Evolutionary conservation across 176 grass and related monocot species (phyloP).

Genomic region (Thinopyrum elongatum): DNA sequence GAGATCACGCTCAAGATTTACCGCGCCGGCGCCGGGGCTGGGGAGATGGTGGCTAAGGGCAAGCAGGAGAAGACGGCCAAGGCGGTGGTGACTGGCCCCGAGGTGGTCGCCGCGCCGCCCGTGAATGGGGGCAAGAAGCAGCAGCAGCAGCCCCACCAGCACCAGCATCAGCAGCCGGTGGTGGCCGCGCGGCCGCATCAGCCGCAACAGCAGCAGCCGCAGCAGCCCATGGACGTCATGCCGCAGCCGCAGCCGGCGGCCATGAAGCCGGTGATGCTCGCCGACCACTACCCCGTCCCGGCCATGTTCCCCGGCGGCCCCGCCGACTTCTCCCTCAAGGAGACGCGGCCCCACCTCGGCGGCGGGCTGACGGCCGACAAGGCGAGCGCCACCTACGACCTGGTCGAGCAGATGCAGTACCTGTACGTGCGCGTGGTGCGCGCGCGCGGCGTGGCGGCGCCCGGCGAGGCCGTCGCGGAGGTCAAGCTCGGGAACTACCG

Average conservation of each 20-base stretch:
- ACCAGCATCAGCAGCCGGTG: conserved; percentile 29
- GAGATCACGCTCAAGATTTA: conserved; percentile 95
- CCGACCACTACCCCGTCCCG: conserved; percentile 51
- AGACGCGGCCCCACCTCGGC: conserved; percentile 73
- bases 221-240: conserved; percentile 34
- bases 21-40: conserved; percentile 44
- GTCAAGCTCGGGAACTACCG: conserved; percentile 96
- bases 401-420: conserved; percentile 95
- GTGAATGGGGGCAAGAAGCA: conserved; percentile 38
- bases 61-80: conserved; percentile 33
- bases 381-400: conserved; percentile 75
- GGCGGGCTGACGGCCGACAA: conserved; percentile 52
- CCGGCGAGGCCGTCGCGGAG: conserved; percentile 63
- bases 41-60: conserved; percentile 18
- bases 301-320: conserved; percentile 35
- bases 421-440: conserved; percentile 86
- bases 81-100: conserved; percentile 35
- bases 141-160: conserved; percentile 18
- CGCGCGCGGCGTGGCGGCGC: conserved; percentile 48
- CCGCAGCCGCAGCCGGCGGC: not conserved
- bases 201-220: conserved; percentile 29
- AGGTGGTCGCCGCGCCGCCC: conserved; percentile 33
- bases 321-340: conserved; percentile 70
- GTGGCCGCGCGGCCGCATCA: conserved; percentile 30
- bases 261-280: conserved; percentile 49